Base-by-base conservation (phyloP, 345 rosid genomes). In the Eutrema heterophyllum region DNA sequence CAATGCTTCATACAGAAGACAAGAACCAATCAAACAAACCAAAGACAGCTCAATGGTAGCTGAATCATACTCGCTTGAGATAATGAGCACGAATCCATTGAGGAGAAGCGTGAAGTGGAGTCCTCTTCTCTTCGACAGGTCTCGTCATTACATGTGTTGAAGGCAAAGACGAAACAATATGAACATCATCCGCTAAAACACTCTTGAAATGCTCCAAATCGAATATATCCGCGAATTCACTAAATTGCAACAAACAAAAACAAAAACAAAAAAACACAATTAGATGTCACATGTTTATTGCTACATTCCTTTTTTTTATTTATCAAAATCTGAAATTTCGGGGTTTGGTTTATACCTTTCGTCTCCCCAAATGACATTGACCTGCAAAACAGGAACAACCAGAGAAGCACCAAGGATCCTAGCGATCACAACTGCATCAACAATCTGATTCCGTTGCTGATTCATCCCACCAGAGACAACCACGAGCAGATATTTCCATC, bases 391-490 rank as follows among this genome's bases (percentile, higher is more conserved):
- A 60, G 99, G 99, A 76, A 96, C 96, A 66, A 96, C 98, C 16
- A 96, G 80, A 71, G 99, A 86, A 83, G 99, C 99, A 4, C 96
- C 98, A 57, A 96, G 96, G 32, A 96, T 88, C 74, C 99, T 87
- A 54, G 99, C 99, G 60, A 96, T 92, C 41, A 96, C 89, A 16
- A 90, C 95, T 9, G 98, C 99, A 78, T 96, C 99, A 72, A 96
- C 99, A 71, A 96, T 96, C 83, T 92, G 98, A 82, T 96, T 96
- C 83, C 97, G 77, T 77, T 96, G 99, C 81, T 96, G 98, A 81
- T 92, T 96, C 87, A 96, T 80, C 13, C 99, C 99, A 21, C 99
- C 98, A 9, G 97, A 79, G 43, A 96, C 99, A 45, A 96, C 99
- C 26, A 96, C 99, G 45, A 96, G 53, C 32, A 96, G 69, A 77